Evolutionary conservation across 1,284 basidiomycete species (phyloP).

Genomic region (Lignosus rhinocerotis): DNA sequence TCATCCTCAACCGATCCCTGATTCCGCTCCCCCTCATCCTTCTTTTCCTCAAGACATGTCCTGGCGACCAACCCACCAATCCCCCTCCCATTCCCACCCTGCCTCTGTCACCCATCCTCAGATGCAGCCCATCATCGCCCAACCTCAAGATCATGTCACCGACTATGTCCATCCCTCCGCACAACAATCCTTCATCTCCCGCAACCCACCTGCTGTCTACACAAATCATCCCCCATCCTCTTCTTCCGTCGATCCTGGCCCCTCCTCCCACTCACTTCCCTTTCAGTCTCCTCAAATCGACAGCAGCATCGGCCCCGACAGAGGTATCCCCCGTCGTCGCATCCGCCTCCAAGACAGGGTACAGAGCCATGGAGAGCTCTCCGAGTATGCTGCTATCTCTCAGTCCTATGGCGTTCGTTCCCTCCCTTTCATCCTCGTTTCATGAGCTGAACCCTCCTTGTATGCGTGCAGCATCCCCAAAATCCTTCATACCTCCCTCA

Average conservation of each 20-base stretch:
- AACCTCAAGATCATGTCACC: constrained; percentile 32
- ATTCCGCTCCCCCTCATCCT: constrained; percentile 18
- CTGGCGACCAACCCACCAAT: constrained; percentile 26
- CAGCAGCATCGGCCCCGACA: constrained; percentile 56
- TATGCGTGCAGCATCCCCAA: constrained; percentile 18
- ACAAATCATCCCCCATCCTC: constrained; percentile 27
- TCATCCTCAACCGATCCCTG: constrained; percentile 21
- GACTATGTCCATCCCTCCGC: constrained; percentile 38
- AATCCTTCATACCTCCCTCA: constrained; percentile 34
- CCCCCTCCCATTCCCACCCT: constrained; percentile 21
- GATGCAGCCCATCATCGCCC: constrained; percentile 36
- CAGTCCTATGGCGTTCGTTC: constrained; percentile 39
- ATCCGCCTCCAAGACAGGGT: constrained; percentile 33
- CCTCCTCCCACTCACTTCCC: constrained; percentile 32
- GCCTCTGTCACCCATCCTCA: constrained; percentile 28
- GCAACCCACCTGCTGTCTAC: constrained; percentile 24
- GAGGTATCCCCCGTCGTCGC: constrained; percentile 48
- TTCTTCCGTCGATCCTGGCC: constrained; percentile 30
- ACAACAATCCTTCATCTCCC: constrained; percentile 34
- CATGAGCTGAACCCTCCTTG: constrained; percentile 14
- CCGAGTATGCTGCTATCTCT: constrained; percentile 18
- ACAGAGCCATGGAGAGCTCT: constrained; percentile 17
- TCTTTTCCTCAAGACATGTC: constrained; percentile 24
- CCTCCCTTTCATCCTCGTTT: constrained; percentile 1
- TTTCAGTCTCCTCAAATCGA: constrained; percentile 44